These are phyloP conservation scores for Epicoccum nigrum DNA, from an alignment of 2,329 filamentous ascomycete genomes.

Conservation along the genomic window DNA sequence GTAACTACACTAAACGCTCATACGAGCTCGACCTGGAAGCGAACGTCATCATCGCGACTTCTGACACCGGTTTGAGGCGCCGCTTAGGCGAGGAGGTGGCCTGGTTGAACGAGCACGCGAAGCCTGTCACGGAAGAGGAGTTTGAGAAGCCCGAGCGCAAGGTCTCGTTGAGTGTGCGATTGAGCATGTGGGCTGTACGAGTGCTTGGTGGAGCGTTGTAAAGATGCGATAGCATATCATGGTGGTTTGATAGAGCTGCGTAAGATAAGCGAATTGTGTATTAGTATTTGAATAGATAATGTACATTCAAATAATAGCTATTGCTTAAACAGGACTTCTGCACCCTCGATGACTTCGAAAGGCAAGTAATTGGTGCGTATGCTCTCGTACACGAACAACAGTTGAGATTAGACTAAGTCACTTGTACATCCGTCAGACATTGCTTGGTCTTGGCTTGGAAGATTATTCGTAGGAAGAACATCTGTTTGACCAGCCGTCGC, in stretches of 20 bases:
- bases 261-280: background rate
- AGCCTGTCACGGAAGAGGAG: slow-evolving; percentile 73
- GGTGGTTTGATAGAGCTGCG: background rate
- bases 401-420: too few species aligned
- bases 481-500: too few species aligned
- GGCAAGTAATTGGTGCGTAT: too few species aligned
- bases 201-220: slow-evolving; percentile 85
- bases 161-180: slow-evolving; percentile 80
- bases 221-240: background rate
- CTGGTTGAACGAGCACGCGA: slow-evolving; percentile 78
- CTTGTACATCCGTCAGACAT: too few species aligned
- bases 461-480: too few species aligned
- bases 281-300: background rate
- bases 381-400: too few species aligned
- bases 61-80: slow-evolving; percentile 71
- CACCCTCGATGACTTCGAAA: too few species aligned
- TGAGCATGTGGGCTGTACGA: slow-evolving; percentile 94
- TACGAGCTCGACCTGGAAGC: slow-evolving; percentile 92
- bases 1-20: slow-evolving; percentile 93
- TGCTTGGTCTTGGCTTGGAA: too few species aligned
- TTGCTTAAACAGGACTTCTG: too few species aligned
- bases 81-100: slow-evolving; percentile 79
- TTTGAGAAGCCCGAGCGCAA: slow-evolving; percentile 81
- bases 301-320: too few species aligned
- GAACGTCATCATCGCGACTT: slow-evolving; percentile 84